Evolutionary conservation across 108 stramenopile species (phyloP), one percentile per base, ranked within the genome.

Genomic region (Mediolabrus comicus): DNA sequence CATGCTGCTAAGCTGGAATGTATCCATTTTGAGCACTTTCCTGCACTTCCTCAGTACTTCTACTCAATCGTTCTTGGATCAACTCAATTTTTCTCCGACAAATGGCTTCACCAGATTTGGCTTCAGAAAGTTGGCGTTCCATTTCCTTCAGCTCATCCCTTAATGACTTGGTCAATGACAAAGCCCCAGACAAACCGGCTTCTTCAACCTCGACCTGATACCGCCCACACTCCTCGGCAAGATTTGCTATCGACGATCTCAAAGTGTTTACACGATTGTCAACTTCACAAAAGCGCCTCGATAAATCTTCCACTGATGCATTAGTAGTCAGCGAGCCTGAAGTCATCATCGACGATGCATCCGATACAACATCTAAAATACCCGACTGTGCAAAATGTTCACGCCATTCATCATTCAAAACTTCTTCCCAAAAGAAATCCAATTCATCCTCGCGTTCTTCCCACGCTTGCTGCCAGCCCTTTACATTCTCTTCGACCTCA

Each of bases 181-280:
- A 54, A 17, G 75, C 92, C 9, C 92, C 92, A 2, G 75, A 55
- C 62, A 94, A 62, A 12, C 90, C 90, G 33, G 75, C 87, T 0
- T 71, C 35, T 70, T 90, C 84, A 11, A 94, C 89, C 55, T 90
- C 90, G 19, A 65, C 61, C 56, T 81, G 36, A 59, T 79, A 81
- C 32, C 75, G 35, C 9, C 79, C 67, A 71, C 68, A 83, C 69
- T 90, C 90, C 62, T 94, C 89, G 10, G 92, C 87, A 27, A 94
- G 68, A 59, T 83, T 86, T 14, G 89, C 62, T 39, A 94, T 91
- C 0, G 88, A 87, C 1, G 82, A 77, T 9, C 90, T 84, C 11
- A 94, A 69, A 39, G 87, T 59, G 12, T 32, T 67, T 19, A 80
- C 79, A 10, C 57, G 53, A 53, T 68, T 80, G n/a, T 64, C 74